Base-by-base conservation (phyloP, 306 rosid species). In the Macrotyloma uniflorum region DNA sequence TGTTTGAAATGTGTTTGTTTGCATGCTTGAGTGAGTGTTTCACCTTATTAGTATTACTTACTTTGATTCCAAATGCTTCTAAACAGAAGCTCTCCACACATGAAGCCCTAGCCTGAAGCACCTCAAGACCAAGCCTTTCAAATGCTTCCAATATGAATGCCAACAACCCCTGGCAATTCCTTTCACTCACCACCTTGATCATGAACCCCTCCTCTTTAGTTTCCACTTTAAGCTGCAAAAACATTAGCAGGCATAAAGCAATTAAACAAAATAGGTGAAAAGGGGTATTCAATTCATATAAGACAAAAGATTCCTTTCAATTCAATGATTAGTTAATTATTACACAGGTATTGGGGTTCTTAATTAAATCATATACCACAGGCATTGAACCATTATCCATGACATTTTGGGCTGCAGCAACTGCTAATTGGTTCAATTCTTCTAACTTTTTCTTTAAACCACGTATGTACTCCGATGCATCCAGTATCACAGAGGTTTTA, bases 71-170 rank as follows among this genome's bases (percentile, higher is more conserved):
- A 22, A 86, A 12, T 35, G 86, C 87, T 89, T 89, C 88, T 33
- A 89, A 72, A 40, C 36, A 84, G 70, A 86, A 89, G 20, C 13
- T 73, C 40, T 71, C 80, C 10, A 80, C 77, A 58, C 86, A 86
- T 74, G 87, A 84, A 84, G 74, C 86, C 87, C 92, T 84, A 77
- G 92, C 90, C 33, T 75, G 84, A 12, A 80, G 85, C 10, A 89
- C 86, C 58, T 84, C 86, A 43, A 89, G 90, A n/a, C 85, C 89
- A 38, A 89, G 80, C 74, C 79, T 87, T 83, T 84, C 92, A 71
- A 89, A 74, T 0, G 90, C 88, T 86, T 89, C 90, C 80, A 86
- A 78, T 66, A 89, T 54, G 86, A 80, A 86, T 36, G 70, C 84
- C 57, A 89, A 83, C 78, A 89, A 75, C 10, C 92, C 92, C 14